Base-by-base conservation (phyloP, 176 grass and related monocot species). In the Miscanthus lutarioriparius region DNA sequence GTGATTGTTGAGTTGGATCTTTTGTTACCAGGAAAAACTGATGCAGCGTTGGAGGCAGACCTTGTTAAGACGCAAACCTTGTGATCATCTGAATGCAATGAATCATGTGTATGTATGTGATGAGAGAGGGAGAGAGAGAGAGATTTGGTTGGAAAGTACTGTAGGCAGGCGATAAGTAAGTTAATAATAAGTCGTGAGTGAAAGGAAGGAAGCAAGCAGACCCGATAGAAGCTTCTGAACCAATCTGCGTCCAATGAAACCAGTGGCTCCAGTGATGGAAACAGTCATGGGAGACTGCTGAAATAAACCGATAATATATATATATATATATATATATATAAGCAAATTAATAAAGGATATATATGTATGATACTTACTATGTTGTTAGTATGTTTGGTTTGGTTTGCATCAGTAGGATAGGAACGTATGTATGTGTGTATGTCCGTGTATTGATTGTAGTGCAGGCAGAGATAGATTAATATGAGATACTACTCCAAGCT, bases 241-340 rank as follows among this genome's bases (percentile, higher is more conserved):
- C 80, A 98, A 87, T 85, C 85, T 95, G 79, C 88, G 89, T 16
- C 96, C 91, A 74, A 98, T 84, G 81, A 98, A 98, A 58, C 96
- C 96, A 56, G 96, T 98, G 67, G 93, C 96, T 67, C 96, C 96
- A 38, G 93, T 98, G 78, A 98, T 83, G 82, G 96, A 91, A 44
- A 98, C 91, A 4, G 84, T 91, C 93, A 95, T 89, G 16, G 40
- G 66, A 45, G 54, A 54, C 88, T 64, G 67, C 88, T 94, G 89
- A 67, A 85, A n/a, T n/a, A n/a, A n/a, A 88, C 26, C 19, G 20
- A 58, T 58, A 62, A 62, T n/a, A n/a, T n/a, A n/a, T n/a, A n/a
- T n/a, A n/a, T n/a, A n/a, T n/a, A n/a, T n/a, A n/a, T n/a, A n/a
- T n/a, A n/a, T n/a, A n/a, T n/a, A n/a, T n/a, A n/a, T 62, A 25